Evolutionary conservation across 139 green algal genomes (phyloP).

Genomic region (Pleodorina starrii): DNA sequence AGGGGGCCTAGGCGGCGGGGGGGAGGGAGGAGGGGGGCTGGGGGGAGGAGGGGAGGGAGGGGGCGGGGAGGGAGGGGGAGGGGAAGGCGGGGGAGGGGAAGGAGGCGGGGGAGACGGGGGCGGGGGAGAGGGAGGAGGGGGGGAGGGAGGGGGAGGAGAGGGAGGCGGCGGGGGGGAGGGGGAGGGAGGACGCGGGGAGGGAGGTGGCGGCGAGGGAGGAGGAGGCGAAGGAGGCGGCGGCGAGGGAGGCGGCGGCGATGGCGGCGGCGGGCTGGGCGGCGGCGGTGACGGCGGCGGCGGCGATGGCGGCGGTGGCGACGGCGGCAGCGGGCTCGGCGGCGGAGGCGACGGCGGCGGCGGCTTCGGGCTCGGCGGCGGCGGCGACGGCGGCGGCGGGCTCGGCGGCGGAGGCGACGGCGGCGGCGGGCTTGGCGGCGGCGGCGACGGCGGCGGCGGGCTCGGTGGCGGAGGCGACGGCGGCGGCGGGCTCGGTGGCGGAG

Average conservation of each 20-base stretch:
- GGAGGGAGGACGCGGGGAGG: not conserved
- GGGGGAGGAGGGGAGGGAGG: not conserved
- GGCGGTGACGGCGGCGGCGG: not conserved
- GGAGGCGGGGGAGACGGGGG: not conserved
- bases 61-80: not conserved
- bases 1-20: not conserved
- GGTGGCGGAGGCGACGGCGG: not conserved
- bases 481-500: not conserved
- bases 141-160: not conserved
- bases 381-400: not conserved
- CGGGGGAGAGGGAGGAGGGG: not conserved
- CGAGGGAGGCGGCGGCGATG: not conserved
- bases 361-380: not conserved
- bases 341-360: constrained; percentile 4
- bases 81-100: not conserved
- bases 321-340: not conserved
- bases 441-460: not conserved
- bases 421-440: not conserved
- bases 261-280: not conserved
- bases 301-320: not conserved
- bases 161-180: not conserved
- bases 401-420: not conserved
- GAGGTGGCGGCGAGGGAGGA: not conserved
- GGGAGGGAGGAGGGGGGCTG: not conserved
- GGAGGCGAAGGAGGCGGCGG: not conserved